phyloP scores from a whole-genome alignment of 495 filamentous ascomycete genomes.

The Annulohypoxylon maeteangense region DNA sequence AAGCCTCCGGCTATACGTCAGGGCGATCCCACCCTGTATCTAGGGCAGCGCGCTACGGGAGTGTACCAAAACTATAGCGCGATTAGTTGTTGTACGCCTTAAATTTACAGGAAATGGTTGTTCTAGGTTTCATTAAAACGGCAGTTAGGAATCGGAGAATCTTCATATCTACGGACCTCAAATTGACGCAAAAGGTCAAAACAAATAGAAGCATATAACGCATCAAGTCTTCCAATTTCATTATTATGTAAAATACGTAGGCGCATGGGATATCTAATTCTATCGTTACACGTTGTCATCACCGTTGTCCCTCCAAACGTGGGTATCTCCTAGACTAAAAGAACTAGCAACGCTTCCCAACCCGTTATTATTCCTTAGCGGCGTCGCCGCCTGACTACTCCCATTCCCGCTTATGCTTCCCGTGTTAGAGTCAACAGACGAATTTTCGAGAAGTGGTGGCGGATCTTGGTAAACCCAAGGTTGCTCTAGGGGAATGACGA shows the following conservation, averaged over 20 bases:
- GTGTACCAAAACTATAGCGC: no score
- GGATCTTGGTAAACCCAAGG: constrained; percentile 64
- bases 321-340: constrained; percentile 66
- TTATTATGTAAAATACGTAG: constrained; percentile 5
- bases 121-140: no score
- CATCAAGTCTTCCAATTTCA: constrained; percentile 26
- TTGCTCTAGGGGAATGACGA: constrained; percentile 69
- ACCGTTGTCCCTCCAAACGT: constrained; percentile 62
- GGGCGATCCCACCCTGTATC: no score
- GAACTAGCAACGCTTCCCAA: constrained; percentile 52
- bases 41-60: no score
- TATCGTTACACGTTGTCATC: constrained; percentile 48
- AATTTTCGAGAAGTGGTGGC: constrained; percentile 50
- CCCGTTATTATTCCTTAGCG: constrained; percentile 17
- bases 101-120: no score
- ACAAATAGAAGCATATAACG: no score
- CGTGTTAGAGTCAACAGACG: constrained; percentile 25
- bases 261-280: constrained; percentile 19
- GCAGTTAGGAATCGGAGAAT: no score
- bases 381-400: constrained; percentile 6
- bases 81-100: no score
- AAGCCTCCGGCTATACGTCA: no score
- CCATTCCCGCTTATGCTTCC: constrained; percentile 27
- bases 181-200: no score
- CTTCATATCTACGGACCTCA: no score